Base-by-base conservation (phyloP, 2,329 filamentous ascomycete species). In the Microcera coccophila region DNA sequence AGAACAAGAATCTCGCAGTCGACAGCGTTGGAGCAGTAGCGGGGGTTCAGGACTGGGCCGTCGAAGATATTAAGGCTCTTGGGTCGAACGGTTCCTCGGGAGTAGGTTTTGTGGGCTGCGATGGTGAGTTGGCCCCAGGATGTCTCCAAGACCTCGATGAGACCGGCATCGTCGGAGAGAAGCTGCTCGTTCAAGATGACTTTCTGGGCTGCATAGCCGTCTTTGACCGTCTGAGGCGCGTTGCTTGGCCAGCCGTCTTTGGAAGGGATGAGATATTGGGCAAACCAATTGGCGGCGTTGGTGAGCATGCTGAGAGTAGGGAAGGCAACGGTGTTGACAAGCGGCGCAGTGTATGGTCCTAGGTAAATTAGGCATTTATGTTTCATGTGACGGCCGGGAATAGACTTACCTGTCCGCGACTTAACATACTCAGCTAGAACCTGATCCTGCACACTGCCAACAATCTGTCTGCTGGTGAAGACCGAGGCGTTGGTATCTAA, bases 81-180 rank as follows among this genome's bases (percentile, higher is more conserved):
- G 2, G 39, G 45, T 2, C 37, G 34, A 12, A 47, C 35, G 4
- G 37, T 41, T 1, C 47, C 47, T 2, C 39, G 37, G 11, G 48
- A 49, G 20, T 49, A 50, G 18, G 47, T 47, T 34, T 44, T 50
- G 46, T 47, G 38, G 21, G 47, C 43, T 15, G 48, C 39, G 4
- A 50, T 39, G 14, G 42, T 37, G 17, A 50, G 44, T 17, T 43
- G 39, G 1, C 43, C 48, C 48, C 32, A 34, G 11, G 43, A 47
- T 12, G 33, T 38, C 14, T 47, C 43, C 43, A 50, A 37, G 8
- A 26, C 42, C 29, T 50, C 48, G 26, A 50, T 44, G 18, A 47
- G 38, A 3, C 48, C 47, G 3, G 35, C 43, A 9, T 50, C 47
- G 9, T 36, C 36, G 3, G 22, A 36, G 17, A 49, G 20, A 4